Conservation (phyloP, 331 rosid species). For the Erythrophleum ivorense region DNA sequence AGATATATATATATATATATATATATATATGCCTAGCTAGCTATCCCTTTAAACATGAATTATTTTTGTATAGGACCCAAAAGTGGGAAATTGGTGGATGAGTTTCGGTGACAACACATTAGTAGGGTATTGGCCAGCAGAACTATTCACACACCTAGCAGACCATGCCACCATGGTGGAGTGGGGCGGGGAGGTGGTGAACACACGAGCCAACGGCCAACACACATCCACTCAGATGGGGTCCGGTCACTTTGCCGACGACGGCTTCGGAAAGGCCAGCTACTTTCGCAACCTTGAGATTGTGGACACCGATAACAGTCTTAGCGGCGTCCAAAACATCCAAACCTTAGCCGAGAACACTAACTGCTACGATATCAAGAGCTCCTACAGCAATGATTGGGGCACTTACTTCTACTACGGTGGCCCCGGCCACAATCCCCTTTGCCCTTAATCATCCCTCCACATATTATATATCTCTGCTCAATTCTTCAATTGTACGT, state of each 20-base stretch:
- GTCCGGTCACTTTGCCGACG: constrained; percentile 77
- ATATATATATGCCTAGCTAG: too few relatives aligned
- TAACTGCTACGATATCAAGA: constrained; percentile 74
- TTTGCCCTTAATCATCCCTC: constrained; percentile 50
- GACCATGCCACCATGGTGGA: constrained; percentile 93
- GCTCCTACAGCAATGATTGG: constrained; percentile 73
- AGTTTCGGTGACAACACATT: constrained; percentile 75
- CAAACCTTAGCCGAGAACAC: constrained; percentile 81
- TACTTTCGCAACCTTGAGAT: constrained; percentile 88
- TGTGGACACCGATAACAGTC: constrained; percentile 86
- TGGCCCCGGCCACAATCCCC: constrained; percentile 79
- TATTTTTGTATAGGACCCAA: constrained; percentile 68
- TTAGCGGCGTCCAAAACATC: constrained; percentile 60
- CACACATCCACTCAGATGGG: constrained; percentile 98
- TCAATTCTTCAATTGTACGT: constrained; percentile 62
- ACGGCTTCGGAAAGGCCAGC: constrained; percentile 96
- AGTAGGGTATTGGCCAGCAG: constrained; percentile 97
- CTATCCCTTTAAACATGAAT: neutral
- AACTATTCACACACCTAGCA: constrained; percentile 84
- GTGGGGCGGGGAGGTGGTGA: constrained; percentile 98
- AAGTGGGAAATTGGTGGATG: constrained; percentile 98
- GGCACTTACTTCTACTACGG: constrained; percentile 93
- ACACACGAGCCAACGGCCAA: constrained; percentile 61
- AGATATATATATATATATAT: too few relatives aligned
- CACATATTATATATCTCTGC: neutral